Evolutionary conservation across 306 rosid genomes (phyloP), one percentile per base, ranked within the genome.

Genomic region (Dalbergia cochinchinensis): DNA sequence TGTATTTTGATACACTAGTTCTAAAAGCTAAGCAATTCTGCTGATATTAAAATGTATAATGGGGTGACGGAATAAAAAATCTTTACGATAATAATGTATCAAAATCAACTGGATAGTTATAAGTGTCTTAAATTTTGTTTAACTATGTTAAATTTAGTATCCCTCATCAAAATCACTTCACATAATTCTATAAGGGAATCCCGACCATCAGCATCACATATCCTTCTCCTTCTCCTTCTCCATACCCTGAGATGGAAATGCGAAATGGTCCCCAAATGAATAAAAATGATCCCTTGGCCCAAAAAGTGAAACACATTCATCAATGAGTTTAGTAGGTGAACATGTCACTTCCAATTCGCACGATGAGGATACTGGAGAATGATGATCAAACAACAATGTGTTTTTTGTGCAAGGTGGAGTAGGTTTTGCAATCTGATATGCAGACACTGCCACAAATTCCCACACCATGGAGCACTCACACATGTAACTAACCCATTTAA

Each of bases 401-500:
- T 50, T 69, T 22, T 48, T 48, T 47, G 9, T 47, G 31, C 42
- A 6, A 15, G 62, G 62, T 69, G 74, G 74, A 69, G 63, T 51
- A 71, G 75, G 63, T 71, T 71, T 14, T 39, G 47, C 31, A 59
- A 42, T 11, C 42, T 57, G 22, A 54, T 11, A 54, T 35, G 34
- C 51, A 71, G 20, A 55, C 19, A 37, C 34, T 45, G 76, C 65
- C 65, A 41, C 26, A 8, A 67, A 34, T 78, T 65, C 47, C 47
- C 68, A 78, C 58, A 31, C 11, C 34, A 55, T 47, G 11, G 42
- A 81, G 47, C 61, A 47, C 69, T 12, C 18, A 19, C n/a, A 58
- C 63, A 42, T 71, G 55, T 31, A 76, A 79, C 68, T 74, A 74
- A 74, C 34, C 85, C 87, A 84, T 69, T 87, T 51, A 42, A 42